Evolutionary conservation across 2,329 filamentous ascomycete genomes (phyloP), one percentile per base, ranked within the genome.

Genomic region (Beauveria australis): DNA sequence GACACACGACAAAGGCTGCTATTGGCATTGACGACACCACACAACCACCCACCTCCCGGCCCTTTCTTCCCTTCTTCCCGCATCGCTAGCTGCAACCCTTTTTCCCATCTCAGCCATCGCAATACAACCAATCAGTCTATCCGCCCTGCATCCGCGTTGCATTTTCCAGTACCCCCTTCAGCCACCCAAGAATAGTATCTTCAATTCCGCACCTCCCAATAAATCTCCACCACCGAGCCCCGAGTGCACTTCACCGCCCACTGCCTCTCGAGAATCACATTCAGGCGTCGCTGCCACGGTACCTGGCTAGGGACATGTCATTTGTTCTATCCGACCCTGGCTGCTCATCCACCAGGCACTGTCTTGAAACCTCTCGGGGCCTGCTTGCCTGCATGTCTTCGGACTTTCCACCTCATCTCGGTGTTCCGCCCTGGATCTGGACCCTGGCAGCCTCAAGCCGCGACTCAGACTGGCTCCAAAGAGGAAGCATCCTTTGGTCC

Each of bases 401-500:
- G 51, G 51, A 53, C 33, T 37, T 53, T 37, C 43, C 18, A 37
- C 12, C 28, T 46, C 54, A 57, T 49, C 54, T 57, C 54, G 54
- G 54, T 18, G 47, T 59, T 59, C 46, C n/a, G 55, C 55, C 30
- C 37, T 52, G 33, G 18, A 52, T 52, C 44, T 49, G 30, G 33
- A 52, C 55, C 47, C 55, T 43, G 43, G 41, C 22, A 44, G 40
- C 52, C 49, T n/a, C 18, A 40, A 41, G 26, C 16, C 19, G 43
- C 41, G 40, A 40, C n/a, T 46, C 43, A 40, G n/a, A 19, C 24
- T 40, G 22, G 18, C 46, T 47, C 47, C 46, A 58, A 51, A 58
- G 14, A 37, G 55, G 51, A 51, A 51, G 22, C 44, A 30, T 59
- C 55, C 55, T 37, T 59, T 59, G 55, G 55, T 59, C 55, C 55